Evolutionary conservation across 2,329 filamentous ascomycete genomes (phyloP), one percentile per base, ranked within the genome.

Genomic region (Amphichorda felina): DNA sequence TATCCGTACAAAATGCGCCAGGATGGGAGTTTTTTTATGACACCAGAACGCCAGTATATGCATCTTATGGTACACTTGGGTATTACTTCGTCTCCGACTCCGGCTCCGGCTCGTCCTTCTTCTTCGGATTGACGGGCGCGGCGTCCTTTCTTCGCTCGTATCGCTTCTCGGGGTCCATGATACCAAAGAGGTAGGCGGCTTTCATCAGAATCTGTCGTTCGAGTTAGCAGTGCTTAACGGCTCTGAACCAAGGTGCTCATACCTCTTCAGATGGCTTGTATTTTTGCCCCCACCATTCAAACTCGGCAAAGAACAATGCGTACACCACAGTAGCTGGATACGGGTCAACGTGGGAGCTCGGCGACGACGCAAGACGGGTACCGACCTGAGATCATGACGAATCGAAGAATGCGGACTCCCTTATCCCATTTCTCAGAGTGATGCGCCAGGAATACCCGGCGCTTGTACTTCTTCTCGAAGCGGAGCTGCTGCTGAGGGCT

Each of bases 401-500:
- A 70, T 56, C 86, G 82, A 34, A 68, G 68, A 42, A 86, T 60
- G 55, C 75, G 75, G 38, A 79, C 63, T 40, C 60, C 66, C 54
- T 79, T 83, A 29, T 71, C 68, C 76, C 78, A 84, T 33, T 58
- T 55, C 8, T 80, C 79, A 16, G 76, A 62, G 28, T 69, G 66
- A 50, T 70, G 72, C 46, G 75, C 72, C 45, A 82, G 56, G 39
- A 68, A 66, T 18, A 81, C 57, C 36, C 83, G 70, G 35, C 83
- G 69, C 59, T 85, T 82, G 59, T 81, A 88, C 51, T 81, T 79
- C 54, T 82, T 77, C 63, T 89, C 83, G 46, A 86, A 79, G 30
- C 76, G 70, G 52, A 88, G 81, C 56, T 88, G 79, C 50, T 87
- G 75, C 55, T 82, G 81, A 32, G 67, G 61, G 26, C 75, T 75